A percentile compares a stretch with the other conserved stretches of the same genome.
phyloP scores from a whole-genome alignment of 2,329 filamentous ascomycete species.

The Trichoderma sp. region DNA sequence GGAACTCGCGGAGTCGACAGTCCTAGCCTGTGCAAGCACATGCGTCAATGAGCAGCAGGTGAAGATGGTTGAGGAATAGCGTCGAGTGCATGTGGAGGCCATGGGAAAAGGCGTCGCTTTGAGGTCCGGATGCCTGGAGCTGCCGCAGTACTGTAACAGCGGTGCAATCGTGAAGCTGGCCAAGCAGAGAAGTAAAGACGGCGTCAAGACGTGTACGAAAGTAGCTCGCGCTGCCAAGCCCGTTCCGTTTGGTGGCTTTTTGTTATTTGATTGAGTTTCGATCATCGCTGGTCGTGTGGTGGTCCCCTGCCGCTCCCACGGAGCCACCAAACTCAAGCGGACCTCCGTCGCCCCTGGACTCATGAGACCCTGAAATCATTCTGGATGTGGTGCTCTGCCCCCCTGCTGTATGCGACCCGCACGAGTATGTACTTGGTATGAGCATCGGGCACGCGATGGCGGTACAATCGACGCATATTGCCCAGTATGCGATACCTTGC shows the following conservation, averaged over 20 bases:
- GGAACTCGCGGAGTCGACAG: background rate
- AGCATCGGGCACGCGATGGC: background rate
- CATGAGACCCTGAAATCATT: background rate
- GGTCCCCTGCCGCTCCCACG: constrained; percentile 1
- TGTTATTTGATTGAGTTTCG: background rate
- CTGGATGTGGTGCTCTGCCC: background rate
- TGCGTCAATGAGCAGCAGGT: constrained; percentile 6
- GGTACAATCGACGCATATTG: background rate
- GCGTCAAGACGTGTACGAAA: no score
- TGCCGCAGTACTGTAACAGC: background rate
- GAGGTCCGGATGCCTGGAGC: background rate
- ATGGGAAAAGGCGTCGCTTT: background rate
- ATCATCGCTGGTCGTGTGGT: background rate
- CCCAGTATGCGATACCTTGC: constrained; percentile 9
- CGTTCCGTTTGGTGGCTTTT: background rate
- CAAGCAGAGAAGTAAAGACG: background rate
- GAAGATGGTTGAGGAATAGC: constrained; percentile 19
- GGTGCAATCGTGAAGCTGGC: background rate
- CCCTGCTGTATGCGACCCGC: background rate
- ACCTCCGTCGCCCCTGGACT: background rate
- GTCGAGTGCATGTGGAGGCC: constrained; percentile 13
- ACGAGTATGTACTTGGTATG: constrained; percentile 3
- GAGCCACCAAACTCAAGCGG: background rate
- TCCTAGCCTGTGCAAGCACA: background rate
- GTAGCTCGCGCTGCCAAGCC: background rate